Evolutionary conservation across 805 yeast species (phyloP), one percentile per base, ranked within the genome.

Genomic region (Starmerella stellata): DNA sequence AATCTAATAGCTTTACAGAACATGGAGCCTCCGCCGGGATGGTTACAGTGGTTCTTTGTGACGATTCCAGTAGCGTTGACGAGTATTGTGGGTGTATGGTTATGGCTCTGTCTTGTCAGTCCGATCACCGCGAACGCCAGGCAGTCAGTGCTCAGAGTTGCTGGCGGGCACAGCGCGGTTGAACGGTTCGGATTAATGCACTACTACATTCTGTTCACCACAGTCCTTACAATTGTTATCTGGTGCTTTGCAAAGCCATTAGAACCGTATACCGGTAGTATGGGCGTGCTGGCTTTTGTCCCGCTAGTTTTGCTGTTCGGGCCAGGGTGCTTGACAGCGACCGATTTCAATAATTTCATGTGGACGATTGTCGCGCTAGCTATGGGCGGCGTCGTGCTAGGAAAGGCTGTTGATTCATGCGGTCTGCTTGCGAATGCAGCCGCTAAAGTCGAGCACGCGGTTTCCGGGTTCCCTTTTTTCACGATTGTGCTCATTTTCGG

Each of bases 321-420:
- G 4, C 72, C 94, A 0, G 95, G 95, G 1, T 59, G 85, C 16
- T 62, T 87, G 43, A 72, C 78, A 7, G 76, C 83, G 1, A 94
- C 85, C 41, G 98, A 87, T 54, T 83, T 87, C 59, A 87, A 90
- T 59, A 87, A 82, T 56, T 87, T 87, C 56, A 74, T 93, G 46
- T 87, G 98, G 98, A 83, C 93, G 4, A 90, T 87, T 50, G 90
- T 90, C 8, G 73, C 87, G 34, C 65, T 87, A 45, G 95, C 96
- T 3, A 90, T 87, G 98, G 98, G 98, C 24, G 98, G 98, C 44
- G 71, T 87, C 38, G 93, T 95, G 0, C 64, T 87, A 37, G 98
- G 98, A 40, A 83, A 82, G 55, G 94, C 94, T 0, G 96, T 87
- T 1, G 74, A 93, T 1, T 75, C 90, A 7, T 81, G 94, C 1